Base-by-base conservation (phyloP, 164 flowering plant genomes). In the Dillenia suffruticosa region DNA sequence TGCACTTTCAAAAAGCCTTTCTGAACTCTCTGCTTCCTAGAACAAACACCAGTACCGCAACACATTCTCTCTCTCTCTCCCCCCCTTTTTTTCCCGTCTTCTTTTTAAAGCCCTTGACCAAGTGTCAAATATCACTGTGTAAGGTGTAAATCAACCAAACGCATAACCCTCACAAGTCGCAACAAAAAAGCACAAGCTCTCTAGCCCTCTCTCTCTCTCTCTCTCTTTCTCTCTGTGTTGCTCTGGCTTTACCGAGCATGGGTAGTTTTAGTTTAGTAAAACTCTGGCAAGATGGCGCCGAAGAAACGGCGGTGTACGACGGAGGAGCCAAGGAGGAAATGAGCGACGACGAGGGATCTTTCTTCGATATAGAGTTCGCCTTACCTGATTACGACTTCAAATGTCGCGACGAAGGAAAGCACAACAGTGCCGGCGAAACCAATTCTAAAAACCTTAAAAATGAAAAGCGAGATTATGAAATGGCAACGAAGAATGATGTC, bases 181-280 rank as follows among this genome's bases (percentile, higher is more conserved):
- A 32, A 32, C 7, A 32, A 32, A 32, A 32, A 32, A 32, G 0
- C 40, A 32, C 7, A 32, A 32, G 40, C 7, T 32, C 40, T 5
- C 40, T 32, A n/a, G n/a, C n/a, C n/a, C n/a, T n/a, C 40, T 26
- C 2, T 5, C 5, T 26, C 26, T 24, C 26, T 24, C 2, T 24
- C 26, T 24, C 26, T 24, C 26, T 24, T 3, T 26, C 40, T 26
- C 40, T 26, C 40, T 26, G 5, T 26, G 40, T 26, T 47, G 68
- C 63, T 67, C 93, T 92, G 90, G 96, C 98, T 90, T 76, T 92
- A 81, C 97, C 96, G 54, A 85, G 89, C 32, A 93, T 93, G 98
- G 98, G 90, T 74, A 87, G 88, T 69, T 83, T 90, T 68, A 90
- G 87, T 71, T 73, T 93, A 65, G 96, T 90, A 78, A 93, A 83